Evolutionary conservation across 2,329 filamentous ascomycete genomes (phyloP).

Genomic region (Endoconidiophora laricicola): DNA sequence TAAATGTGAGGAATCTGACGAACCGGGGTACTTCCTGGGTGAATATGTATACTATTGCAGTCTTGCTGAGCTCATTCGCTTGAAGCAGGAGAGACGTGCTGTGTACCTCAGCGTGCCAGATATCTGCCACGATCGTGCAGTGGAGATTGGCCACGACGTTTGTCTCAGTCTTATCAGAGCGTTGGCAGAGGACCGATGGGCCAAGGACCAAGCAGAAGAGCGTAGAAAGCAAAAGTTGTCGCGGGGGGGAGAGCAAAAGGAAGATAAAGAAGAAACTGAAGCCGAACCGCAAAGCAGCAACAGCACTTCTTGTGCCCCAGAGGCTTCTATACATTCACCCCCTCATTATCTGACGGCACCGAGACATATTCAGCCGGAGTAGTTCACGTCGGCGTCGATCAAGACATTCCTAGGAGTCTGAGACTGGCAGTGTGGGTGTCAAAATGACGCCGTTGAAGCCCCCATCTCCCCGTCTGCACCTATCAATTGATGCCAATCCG

Average conservation of each 20-base stretch:
- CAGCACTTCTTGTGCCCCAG: background rate
- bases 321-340: no score
- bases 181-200: constrained; percentile 35
- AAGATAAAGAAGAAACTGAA: background rate
- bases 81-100: constrained; percentile 32
- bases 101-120: constrained; percentile 60
- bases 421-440: no score
- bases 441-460: no score
- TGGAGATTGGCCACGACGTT: constrained; percentile 34
- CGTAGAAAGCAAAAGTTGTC: background rate
- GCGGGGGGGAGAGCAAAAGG: no score
- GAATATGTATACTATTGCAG: constrained; percentile 66
- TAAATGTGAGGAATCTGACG: constrained; percentile 44
- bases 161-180: constrained; percentile 38
- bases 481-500: no score
- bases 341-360: no score
- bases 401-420: no score
- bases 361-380: no score
- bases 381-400: no score
- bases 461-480: no score
- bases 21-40: constrained; percentile 58
- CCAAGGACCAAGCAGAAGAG: background rate
- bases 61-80: constrained; percentile 38
- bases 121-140: constrained; percentile 30
- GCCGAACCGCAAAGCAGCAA: no score